These are phyloP conservation scores for Penstemon davidsonii DNA, from an alignment of 257 asterid species.

Conservation along the genomic window DNA sequence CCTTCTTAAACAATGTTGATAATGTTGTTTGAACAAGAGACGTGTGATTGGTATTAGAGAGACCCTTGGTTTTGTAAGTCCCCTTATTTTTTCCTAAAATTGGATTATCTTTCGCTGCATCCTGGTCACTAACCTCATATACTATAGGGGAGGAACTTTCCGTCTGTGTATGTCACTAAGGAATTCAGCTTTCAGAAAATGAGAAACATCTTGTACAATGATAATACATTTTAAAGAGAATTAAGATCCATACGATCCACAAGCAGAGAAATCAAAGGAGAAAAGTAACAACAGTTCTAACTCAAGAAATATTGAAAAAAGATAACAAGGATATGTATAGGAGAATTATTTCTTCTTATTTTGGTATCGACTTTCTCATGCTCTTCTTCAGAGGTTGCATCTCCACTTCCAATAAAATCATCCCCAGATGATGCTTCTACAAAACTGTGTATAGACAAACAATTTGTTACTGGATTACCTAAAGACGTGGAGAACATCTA, in stretches of 20 bases:
- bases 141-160: constrained; percentile 36
- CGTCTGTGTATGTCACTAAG: constrained; percentile 45
- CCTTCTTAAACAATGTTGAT: constrained; percentile 80
- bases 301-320: constrained; percentile 5
- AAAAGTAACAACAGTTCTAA: constrained; percentile 20
- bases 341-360: constrained; percentile 26
- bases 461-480: constrained; percentile 21
- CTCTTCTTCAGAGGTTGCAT: constrained; percentile 51
- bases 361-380: constrained; percentile 35
- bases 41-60: constrained; percentile 34
- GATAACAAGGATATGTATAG: constrained; percentile 41
- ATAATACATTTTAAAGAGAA: neutral
- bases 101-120: constrained; percentile 36
- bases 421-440: constrained; percentile 69
- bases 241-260: neutral
- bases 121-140: constrained; percentile 41
- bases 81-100: constrained; percentile 36
- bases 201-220: constrained; percentile 14
- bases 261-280: constrained; percentile 1
- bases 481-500: constrained; percentile 12
- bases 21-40: constrained; percentile 76
- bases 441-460: constrained; percentile 48
- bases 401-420: constrained; percentile 42
- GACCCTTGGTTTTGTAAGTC: constrained; percentile 42
- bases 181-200: constrained; percentile 37